A percentile compares a stretch with the other conserved stretches of the same genome.
Evolutionary conservation across 23 red algal genomes (phyloP).

Genomic region (Gracilaria domingensis): DNA sequence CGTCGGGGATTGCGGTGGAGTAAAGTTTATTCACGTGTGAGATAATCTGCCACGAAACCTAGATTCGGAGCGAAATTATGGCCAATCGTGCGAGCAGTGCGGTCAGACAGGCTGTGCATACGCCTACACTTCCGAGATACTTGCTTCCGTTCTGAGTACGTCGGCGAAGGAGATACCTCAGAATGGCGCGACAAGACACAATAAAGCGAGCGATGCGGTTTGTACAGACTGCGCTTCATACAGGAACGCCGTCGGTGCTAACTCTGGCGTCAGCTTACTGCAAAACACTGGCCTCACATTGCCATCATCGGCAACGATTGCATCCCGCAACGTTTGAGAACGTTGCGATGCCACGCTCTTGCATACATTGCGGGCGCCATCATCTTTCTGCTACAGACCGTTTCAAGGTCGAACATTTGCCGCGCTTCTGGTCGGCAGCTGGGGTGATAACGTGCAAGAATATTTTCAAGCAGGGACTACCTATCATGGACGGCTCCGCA

Average conservation of each 20-base stretch:
- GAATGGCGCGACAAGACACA: slow-evolving; percentile 28
- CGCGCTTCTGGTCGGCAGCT: slow-evolving; percentile 31
- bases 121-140: too few relatives aligned
- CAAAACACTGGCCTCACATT: slow-evolving; percentile 43
- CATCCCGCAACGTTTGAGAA: slow-evolving; percentile 52
- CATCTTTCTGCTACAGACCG: not conserved
- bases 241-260: slow-evolving; percentile 31
- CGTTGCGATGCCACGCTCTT: slow-evolving; percentile 21
- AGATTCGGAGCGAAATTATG: slow-evolving; percentile 28
- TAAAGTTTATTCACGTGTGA: not conserved
- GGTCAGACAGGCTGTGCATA: not conserved
- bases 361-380: slow-evolving; percentile 27
- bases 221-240: slow-evolving; percentile 37
- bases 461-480: slow-evolving; percentile 16
- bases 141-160: too few relatives aligned
- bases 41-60: slow-evolving; percentile 9
- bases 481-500: slow-evolving; percentile 55
- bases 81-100: not conserved
- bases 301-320: slow-evolving; percentile 29
- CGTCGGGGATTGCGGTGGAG: not conserved
- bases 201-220: slow-evolving; percentile 45
- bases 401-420: slow-evolving; percentile 41
- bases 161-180: not conserved
- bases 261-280: slow-evolving; percentile 35
- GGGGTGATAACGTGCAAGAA: slow-evolving; percentile 54